phyloP scores from a whole-genome alignment of 176 grass and related monocot genomes.

The bread wheat (Triticum aestivum) region IWGSC_CS_RefSeq_v2.1 NC_057801.1:697960288-697960787 shows the following conservation, averaged over 20 bases:
- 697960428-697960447: neutral
- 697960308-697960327: neutral
- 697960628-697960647: conserved; percentile 67
- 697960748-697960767: conserved; percentile 40
- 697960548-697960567: no score
- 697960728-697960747: conserved; percentile 50
- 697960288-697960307: conserved; percentile 14
- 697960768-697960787: conserved; percentile 50
- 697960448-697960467: neutral
- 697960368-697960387: neutral
- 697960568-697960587: neutral
- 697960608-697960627: conserved; percentile 63
- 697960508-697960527: conserved; percentile 15
- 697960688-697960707: conserved; percentile 53
- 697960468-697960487: neutral
- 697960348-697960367: neutral
- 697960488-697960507: neutral
- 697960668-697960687: conserved; percentile 67
- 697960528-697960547: no score
- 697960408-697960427: neutral
- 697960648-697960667: conserved; percentile 74
- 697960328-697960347: neutral
- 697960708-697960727: conserved; percentile 58
- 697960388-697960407: neutral
- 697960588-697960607: neutral